These are phyloP conservation scores for Tolypocladium pustulatum DNA, from an alignment of 2,329 filamentous ascomycete genomes.

Conservation along the genomic window DNA sequence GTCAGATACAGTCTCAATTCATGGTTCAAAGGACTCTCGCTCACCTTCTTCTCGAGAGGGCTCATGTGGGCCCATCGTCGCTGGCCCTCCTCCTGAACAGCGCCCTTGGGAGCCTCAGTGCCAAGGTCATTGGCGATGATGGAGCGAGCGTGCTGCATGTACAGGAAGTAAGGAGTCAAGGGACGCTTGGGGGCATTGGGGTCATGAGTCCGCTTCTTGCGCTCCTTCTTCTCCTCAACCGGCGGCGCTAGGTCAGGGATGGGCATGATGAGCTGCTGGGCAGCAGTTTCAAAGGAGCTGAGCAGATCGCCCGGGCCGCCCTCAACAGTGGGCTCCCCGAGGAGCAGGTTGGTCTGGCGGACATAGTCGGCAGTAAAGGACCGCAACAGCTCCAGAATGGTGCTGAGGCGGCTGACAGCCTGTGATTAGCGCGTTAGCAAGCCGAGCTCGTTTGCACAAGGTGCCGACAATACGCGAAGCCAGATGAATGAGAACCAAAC, in stretches of 20 bases:
- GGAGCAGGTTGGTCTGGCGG: constrained; percentile 75
- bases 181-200: constrained; percentile 93
- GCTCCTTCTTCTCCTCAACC: constrained; percentile 69
- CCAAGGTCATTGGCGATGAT: constrained; percentile 74
- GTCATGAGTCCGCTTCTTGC: constrained; percentile 78
- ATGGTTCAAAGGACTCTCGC: neutral
- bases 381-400: constrained; percentile 69
- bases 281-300: constrained; percentile 42
- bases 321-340: constrained; percentile 52
- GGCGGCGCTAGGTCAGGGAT: constrained; percentile 29
- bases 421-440: constrained; percentile 40
- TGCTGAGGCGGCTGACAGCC: constrained; percentile 51
- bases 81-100: constrained; percentile 80
- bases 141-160: constrained; percentile 77
- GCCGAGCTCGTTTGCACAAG: neutral
- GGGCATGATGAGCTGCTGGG: constrained; percentile 33
- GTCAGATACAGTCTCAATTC: neutral
- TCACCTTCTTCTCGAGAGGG: constrained; percentile 51
- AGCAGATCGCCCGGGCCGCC: constrained; percentile 32
- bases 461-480: neutral
- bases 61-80: constrained; percentile 75
- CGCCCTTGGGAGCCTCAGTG: constrained; percentile 66
- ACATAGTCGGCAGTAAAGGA: constrained; percentile 76
- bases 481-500: neutral
- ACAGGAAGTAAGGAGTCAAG: constrained; percentile 89